phyloP scores from a whole-genome alignment of 352 stramenopile genomes.

The Pythium dissimile region DNA sequence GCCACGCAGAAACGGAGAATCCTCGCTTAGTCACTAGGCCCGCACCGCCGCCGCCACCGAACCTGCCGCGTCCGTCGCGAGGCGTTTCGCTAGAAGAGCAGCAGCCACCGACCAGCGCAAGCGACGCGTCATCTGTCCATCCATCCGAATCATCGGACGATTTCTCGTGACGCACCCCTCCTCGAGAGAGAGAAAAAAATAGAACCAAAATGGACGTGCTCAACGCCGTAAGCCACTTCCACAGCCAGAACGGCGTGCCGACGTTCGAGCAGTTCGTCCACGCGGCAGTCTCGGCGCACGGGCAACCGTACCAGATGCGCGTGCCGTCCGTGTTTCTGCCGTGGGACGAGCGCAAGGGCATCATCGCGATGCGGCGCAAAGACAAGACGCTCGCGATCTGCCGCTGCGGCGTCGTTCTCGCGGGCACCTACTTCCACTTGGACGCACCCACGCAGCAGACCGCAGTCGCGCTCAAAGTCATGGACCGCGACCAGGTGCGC shows the following conservation, averaged over 20 bases:
- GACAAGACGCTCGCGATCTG: conserved; percentile 68
- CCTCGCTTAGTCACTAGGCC: too few relatives aligned
- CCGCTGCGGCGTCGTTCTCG: conserved; percentile 78
- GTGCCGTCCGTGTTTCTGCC: conserved; percentile 64
- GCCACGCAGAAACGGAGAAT: too few relatives aligned
- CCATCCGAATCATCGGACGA: too few relatives aligned
- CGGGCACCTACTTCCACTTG: conserved; percentile 67
- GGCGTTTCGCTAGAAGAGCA: too few relatives aligned
- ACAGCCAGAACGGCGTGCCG: conserved; percentile 41
- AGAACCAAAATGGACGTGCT: conserved; percentile 64
- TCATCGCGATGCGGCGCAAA: conserved; percentile 71
- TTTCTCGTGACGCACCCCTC: too few relatives aligned
- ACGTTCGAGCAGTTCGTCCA: conserved; percentile 62
- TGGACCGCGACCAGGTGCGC: conserved; percentile 69
- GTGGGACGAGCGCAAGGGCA: conserved; percentile 58
- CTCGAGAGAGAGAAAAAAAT: not conserved
- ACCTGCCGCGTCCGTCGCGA: too few relatives aligned
- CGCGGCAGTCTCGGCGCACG: conserved; percentile 38
- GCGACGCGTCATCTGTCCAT: too few relatives aligned
- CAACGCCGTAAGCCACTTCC: conserved; percentile 57
- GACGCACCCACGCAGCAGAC: conserved; percentile 45
- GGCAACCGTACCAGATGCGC: conserved; percentile 51
- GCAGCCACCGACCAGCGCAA: too few relatives aligned
- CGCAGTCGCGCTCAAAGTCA: conserved; percentile 75
- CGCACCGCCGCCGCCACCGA: too few relatives aligned